Evolutionary conservation across 768 basidiomycete genomes (phyloP).

Genomic region (Termitomyces bulborhizus): DNA sequence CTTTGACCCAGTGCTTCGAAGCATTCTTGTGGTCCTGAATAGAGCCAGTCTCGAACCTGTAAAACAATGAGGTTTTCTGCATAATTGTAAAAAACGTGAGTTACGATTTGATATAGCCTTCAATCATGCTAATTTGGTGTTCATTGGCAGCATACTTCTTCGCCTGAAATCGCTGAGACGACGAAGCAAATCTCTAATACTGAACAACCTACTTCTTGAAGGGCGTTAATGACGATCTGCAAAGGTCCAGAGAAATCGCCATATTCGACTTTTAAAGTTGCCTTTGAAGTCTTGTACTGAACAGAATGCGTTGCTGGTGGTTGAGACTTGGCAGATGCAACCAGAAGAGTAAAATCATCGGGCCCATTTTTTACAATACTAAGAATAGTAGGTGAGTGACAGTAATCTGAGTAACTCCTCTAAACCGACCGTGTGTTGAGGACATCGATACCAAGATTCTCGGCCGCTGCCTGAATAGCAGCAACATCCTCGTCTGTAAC

Average conservation of each 20-base stretch:
- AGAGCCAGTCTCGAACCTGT: constrained; percentile 71
- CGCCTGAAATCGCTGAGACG: constrained; percentile 38
- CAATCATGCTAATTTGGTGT: constrained; percentile 68
- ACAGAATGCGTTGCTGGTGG: constrained; percentile 39
- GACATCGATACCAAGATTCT: constrained; percentile 68
- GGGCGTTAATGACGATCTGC: constrained; percentile 44
- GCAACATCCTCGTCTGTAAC: constrained; percentile 77
- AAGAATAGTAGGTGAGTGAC: background rate
- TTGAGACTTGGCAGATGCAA: constrained; percentile 59
- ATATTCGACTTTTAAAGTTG: constrained; percentile 59
- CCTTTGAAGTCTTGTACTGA: constrained; percentile 31
- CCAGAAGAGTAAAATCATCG: constrained; percentile 58
- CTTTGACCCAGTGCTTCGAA: constrained; percentile 79
- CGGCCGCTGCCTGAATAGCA: constrained; percentile 67
- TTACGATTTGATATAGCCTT: constrained; percentile 74
- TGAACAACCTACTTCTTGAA: constrained; percentile 44
- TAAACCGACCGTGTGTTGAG: constrained; percentile 69
- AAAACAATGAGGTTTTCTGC: background rate
- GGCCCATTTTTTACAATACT: constrained; percentile 69
- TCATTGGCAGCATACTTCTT: constrained; percentile 70
- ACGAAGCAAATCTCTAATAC: background rate
- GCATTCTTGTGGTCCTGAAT: constrained; percentile 76
- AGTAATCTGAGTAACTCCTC: background rate
- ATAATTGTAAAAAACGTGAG: background rate
- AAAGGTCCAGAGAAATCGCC: constrained; percentile 68